Conservation (phyloP, 2,329 filamentous ascomycete genomes). For the Parastagonospora avenae region DNA sequence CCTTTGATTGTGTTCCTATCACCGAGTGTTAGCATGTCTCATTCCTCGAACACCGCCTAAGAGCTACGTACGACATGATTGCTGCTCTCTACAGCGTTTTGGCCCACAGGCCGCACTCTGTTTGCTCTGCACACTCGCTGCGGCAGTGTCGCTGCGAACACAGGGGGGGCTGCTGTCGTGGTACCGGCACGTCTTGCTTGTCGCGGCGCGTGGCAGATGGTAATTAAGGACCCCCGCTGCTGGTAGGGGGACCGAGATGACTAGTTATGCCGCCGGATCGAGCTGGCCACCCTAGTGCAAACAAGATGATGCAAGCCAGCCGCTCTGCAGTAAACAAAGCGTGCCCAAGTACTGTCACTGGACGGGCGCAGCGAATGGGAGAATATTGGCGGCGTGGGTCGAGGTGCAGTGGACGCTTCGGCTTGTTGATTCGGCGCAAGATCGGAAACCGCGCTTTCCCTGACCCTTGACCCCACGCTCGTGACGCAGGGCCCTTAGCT, state of each 20-base stretch:
- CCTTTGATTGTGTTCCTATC: slow-evolving; percentile 56
- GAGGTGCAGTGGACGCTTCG: neutral
- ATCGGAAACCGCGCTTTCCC: neutral
- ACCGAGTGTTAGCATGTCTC: slow-evolving; percentile 46
- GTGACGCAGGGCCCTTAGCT: no score
- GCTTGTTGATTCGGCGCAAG: slow-evolving; percentile 3
- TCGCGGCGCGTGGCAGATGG: slow-evolving; percentile 39
- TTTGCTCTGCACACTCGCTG: slow-evolving; percentile 24
- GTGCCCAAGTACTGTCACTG: neutral
- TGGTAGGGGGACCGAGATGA: slow-evolving; percentile 16
- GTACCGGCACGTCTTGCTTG: slow-evolving; percentile 33
- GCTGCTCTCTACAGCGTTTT: slow-evolving; percentile 32
- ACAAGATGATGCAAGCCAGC: slow-evolving; percentile 5
- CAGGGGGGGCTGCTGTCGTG: slow-evolving; percentile 33
- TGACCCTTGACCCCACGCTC: neutral
- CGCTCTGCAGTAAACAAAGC: neutral
- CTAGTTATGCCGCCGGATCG: neutral
- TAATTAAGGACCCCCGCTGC: slow-evolving; percentile 38
- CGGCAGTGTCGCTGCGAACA: slow-evolving; percentile 29
- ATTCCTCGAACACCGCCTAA: neutral
- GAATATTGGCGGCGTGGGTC: slow-evolving; percentile 1
- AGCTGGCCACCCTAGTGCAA: slow-evolving; percentile 1
- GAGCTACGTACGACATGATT: slow-evolving; percentile 47
- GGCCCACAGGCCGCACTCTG: slow-evolving; percentile 45
- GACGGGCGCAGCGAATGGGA: neutral